These are phyloP conservation scores for Fusarium burgessii DNA, from an alignment of 2,329 filamentous ascomycete genomes.

Conservation along the genomic window DNA sequence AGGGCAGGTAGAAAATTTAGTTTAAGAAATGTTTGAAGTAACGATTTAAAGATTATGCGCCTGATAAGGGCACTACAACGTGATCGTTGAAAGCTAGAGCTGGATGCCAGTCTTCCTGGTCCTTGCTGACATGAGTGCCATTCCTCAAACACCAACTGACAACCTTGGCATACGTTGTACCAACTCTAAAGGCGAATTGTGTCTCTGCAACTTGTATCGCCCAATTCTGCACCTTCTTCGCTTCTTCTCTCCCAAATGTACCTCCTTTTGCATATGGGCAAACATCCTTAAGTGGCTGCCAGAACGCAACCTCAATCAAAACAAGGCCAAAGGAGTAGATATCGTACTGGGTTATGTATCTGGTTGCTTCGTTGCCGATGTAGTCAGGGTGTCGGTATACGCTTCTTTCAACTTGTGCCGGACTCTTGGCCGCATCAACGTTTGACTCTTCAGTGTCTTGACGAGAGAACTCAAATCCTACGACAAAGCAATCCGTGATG, in stretches of 20 bases:
- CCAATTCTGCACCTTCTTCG: neutral
- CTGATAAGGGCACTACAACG: neutral
- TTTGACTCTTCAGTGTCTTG: neutral
- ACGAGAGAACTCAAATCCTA: neutral
- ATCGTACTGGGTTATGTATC: neutral
- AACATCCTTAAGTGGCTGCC: neutral
- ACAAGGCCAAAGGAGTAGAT: neutral
- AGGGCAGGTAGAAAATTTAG: neutral
- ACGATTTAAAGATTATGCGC: neutral
- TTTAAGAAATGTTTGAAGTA: neutral
- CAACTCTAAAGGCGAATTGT: neutral
- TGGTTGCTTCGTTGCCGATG: neutral
- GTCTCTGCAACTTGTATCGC: rapidly evolving
- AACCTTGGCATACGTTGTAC: neutral
- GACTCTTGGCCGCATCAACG: neutral
- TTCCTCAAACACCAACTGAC: slow-evolving; percentile 2
- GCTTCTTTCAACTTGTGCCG: neutral
- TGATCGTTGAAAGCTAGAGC: neutral
- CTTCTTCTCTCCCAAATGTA: neutral
- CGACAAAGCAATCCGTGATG: rapidly evolving
- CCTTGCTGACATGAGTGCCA: rapidly evolving
- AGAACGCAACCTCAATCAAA: neutral
- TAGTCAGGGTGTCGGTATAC: neutral
- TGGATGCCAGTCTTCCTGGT: neutral
- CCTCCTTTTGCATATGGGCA: neutral